Base-by-base conservation (phyloP, 129 eudicot species). In the Escallonia rubra region DNA sequence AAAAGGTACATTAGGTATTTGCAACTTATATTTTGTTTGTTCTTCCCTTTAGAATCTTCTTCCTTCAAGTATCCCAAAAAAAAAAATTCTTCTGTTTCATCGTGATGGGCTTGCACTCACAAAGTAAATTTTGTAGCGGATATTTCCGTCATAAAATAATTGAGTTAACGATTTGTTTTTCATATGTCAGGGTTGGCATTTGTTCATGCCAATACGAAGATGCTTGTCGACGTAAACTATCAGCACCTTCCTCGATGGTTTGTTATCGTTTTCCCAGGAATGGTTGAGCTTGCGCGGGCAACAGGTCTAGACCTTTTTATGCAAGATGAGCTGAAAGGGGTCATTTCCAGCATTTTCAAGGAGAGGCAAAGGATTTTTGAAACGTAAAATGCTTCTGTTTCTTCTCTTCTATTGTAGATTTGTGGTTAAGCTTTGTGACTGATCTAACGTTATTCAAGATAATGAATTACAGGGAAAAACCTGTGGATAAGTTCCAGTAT, bases 191-290 rank as follows among this genome's bases (percentile, higher is more conserved):
- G 91, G 47, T 47, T 79, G 72, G 47, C 47, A 55, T 85, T 76
- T 76, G 54, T 85, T 7, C 50, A 73, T 59, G 67, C 47, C 4
- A 79, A 76, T 8, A 64, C 67, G 54, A 78, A 79, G 74, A 72
- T 48, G 63, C 65, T 85, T 34, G 69, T 81, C 16, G 61, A 74
- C 9, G 69, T 4, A 13, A 67, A 74, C 15, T 61, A 38, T 57
- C 58, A 65, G 8, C 34, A 54, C 7, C 69, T 82, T 72, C 92
- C 92, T 46, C 72, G 79, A 42, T 68, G 83, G 86, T 86, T 82
- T 72, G 12, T 65, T 12, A 70, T 82, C 41, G 72, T 75, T 61
- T 80, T 86, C 47, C 88, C 92, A 0, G 83, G 77, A n/a, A 74
- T 79, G 66, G 62, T 86, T 68, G 81, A 79, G 38, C 79, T 79